Evolutionary conservation across 148 eudicot genomes (phyloP).

Genomic region (Talinum fruticosum): DNA sequence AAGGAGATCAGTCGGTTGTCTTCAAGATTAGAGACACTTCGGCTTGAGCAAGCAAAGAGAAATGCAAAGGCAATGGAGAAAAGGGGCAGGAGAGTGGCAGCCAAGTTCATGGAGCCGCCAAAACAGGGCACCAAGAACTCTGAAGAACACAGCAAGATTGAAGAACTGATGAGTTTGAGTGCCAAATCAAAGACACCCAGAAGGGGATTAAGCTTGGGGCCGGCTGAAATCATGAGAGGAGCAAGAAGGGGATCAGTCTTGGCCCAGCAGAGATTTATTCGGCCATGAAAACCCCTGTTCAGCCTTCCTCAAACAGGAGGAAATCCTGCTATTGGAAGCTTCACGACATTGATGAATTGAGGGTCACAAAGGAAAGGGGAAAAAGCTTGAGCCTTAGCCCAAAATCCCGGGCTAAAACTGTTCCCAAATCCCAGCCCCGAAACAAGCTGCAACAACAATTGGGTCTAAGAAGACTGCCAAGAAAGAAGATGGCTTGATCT

Average conservation of each 20-base stretch:
- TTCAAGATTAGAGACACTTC: constrained; percentile 51
- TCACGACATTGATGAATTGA: constrained; percentile 67
- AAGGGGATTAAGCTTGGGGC: constrained; percentile 76
- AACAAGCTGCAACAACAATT: constrained; percentile 57
- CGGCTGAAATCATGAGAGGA: constrained; percentile 54
- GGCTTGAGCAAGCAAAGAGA: constrained; percentile 52
- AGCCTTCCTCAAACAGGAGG: constrained; percentile 46
- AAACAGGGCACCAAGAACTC: constrained; percentile 33
- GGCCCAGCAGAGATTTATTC: constrained; percentile 61
- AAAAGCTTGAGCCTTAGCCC: constrained; percentile 66
- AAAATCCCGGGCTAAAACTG: constrained; percentile 43
- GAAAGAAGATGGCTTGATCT: constrained; percentile 60
- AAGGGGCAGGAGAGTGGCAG: constrained; percentile 44
- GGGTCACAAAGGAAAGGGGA: constrained; percentile 52
- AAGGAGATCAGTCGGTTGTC: constrained; percentile 57
- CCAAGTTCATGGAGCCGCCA: constrained; percentile 62
- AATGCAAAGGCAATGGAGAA: constrained; percentile 45
- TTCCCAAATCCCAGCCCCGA: constrained; percentile 33
- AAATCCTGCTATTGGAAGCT: constrained; percentile 90
- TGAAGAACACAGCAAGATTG: constrained; percentile 38
- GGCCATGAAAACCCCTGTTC: constrained; percentile 54
- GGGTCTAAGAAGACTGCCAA: constrained; percentile 57
- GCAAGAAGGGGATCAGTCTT: constrained; percentile 57
- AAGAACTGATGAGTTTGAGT: constrained; percentile 36
- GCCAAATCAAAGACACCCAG: constrained; percentile 41